phyloP scores from a whole-genome alignment of 345 rosid genomes.

The Moringa oleifera region DNA sequence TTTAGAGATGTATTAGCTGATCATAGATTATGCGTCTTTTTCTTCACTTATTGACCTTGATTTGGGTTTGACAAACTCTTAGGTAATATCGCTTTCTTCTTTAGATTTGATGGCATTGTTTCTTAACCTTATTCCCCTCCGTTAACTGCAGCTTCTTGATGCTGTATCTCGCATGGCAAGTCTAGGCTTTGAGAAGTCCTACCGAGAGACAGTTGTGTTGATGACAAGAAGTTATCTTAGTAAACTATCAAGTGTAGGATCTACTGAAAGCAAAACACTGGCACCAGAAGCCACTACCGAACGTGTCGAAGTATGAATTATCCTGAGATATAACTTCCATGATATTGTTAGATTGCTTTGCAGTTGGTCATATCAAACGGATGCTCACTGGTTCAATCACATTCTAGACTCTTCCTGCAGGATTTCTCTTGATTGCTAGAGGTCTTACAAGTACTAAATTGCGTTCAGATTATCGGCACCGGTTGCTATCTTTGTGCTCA shows the following conservation, averaged over 20 bases:
- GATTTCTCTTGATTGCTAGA: slow-evolving; percentile 83
- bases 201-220: slow-evolving; percentile 93
- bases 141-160: slow-evolving; percentile 83
- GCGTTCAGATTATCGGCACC: slow-evolving; percentile 92
- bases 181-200: slow-evolving; percentile 98
- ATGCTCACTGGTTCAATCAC: slow-evolving; percentile 49
- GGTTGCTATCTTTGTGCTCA: slow-evolving; percentile 91
- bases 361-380: slow-evolving; percentile 23
- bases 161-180: slow-evolving; percentile 96
- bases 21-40: slow-evolving; percentile 9
- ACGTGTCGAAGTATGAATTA: slow-evolving; percentile 73
- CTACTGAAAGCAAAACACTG: slow-evolving; percentile 85
- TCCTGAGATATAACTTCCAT: slow-evolving; percentile 8
- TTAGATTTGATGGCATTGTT: slow-evolving; percentile 18
- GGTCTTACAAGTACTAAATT: slow-evolving; percentile 65
- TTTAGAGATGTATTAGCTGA: slow-evolving; percentile 24
- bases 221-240: slow-evolving; percentile 92
- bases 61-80: slow-evolving; percentile 14
- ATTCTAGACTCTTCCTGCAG: slow-evolving; percentile 99
- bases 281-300: slow-evolving; percentile 85
- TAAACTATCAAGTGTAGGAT: slow-evolving; percentile 70
- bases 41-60: slow-evolving; percentile 10
- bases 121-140: slow-evolving; percentile 20
- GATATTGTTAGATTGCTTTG: slow-evolving; percentile 5
- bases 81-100: slow-evolving; percentile 15